Base-by-base conservation (phyloP, 179 eudicot genomes). In the Beta macrorhiza region DNA sequence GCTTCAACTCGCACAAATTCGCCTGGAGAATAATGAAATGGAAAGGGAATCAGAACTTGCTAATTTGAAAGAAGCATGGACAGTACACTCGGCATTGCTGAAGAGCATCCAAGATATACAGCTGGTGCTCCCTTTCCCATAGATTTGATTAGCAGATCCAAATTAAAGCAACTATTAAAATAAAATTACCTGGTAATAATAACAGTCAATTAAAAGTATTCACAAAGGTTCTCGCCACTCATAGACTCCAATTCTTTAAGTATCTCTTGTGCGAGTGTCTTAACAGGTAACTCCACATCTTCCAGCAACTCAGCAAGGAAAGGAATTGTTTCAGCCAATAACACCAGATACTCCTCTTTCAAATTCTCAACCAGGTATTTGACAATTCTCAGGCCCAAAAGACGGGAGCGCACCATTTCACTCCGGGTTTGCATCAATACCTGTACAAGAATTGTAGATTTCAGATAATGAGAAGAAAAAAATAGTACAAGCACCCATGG, bases 351-450 rank as follows among this genome's bases (percentile, higher is more conserved):
- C 81, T 96, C 99, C 76, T 96, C 99, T 80, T 90, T 96, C 84
- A 96, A 86, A 84, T 90, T 90, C 82, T 91, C 93, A 59, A 96
- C 86, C n/a, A 96, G 88, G 83, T 89, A 83, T 85, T 90, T 96
- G 19, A 91, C 83, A n/a, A 91, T 87, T 83, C 92, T 88, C 84
- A 96, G 82, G 45, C 96, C 98, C 83, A 94, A 78, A 11, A 92
- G 81, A 56, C 97, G 93, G 64, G 97, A 25, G 2, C 99, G 89
- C 59, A 88, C 84, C 87, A 85, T 89, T 79, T 96, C 99, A 75
- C 89, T 89, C 17, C 97, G 91, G 8, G 99, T 96, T 86, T 92
- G 98, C 97, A 96, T 91, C 85, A 93, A 76, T 19, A 94, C 97
- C 99, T 95, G 91, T 76, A 83, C 17, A 71, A n/a, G 65, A 53